Evolutionary conservation across 1,284 basidiomycete species (phyloP).

Genomic region (Boletellus deceptivus): DNA sequence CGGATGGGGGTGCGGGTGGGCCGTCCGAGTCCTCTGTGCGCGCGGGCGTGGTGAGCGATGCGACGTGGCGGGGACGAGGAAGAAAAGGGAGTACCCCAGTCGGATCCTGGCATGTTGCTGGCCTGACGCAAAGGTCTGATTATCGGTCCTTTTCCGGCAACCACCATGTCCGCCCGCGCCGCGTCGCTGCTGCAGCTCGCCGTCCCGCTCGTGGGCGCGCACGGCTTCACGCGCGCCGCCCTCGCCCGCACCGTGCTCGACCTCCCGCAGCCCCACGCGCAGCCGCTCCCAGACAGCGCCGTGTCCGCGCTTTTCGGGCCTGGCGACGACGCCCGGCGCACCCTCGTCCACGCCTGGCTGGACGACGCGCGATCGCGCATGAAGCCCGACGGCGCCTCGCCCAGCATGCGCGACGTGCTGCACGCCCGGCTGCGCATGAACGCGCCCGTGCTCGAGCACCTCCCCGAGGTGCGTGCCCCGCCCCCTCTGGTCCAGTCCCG

Average conservation of each 20-base stretch:
- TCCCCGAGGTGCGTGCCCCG: constrained; percentile 57
- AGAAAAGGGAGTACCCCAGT: constrained; percentile 40
- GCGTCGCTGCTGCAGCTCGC: constrained; percentile 52
- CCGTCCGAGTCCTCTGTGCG: constrained; percentile 48
- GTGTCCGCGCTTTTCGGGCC: constrained; percentile 71
- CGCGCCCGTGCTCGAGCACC: constrained; percentile 55
- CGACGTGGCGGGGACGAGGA: neutral
- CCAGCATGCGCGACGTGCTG: constrained; percentile 48
- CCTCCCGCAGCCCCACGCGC: constrained; percentile 48
- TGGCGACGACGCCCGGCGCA: constrained; percentile 62
- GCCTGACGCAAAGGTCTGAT: too few relatives aligned
- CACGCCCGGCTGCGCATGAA: constrained; percentile 58
- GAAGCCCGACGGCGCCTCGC: constrained; percentile 23
- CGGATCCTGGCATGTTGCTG: constrained; percentile 23
- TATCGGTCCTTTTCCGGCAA: too few relatives aligned
- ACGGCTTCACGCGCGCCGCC: constrained; percentile 71
- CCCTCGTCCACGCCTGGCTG: constrained; percentile 70
- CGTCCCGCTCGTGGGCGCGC: constrained; percentile 55
- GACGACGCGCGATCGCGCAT: constrained; percentile 60
- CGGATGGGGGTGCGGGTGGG: constrained; percentile 44
- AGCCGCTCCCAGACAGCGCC: constrained; percentile 65
- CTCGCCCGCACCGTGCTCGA: constrained; percentile 63
- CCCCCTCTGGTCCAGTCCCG: too few relatives aligned
- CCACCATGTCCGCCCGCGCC: neutral
- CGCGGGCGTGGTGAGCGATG: constrained; percentile 26